Percentiles rank a stretch among this genome's conserved stretches.
These are phyloP conservation scores for Apophysomyces ossiformis DNA, from an alignment of 371 early-diverging fungal species.

Conservation along the genomic window DNA sequence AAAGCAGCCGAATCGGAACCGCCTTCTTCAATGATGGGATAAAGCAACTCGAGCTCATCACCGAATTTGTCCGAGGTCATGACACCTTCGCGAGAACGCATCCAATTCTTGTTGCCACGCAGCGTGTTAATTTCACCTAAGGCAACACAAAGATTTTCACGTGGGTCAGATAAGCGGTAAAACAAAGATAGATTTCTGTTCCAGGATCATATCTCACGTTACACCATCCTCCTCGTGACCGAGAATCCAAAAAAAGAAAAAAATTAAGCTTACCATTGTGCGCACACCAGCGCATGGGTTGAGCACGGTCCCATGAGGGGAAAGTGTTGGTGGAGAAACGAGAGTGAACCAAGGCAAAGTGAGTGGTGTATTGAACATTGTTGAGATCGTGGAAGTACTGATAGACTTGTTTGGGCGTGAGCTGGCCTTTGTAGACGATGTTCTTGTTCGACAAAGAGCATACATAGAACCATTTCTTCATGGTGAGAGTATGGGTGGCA, in stretches of 20 bases:
- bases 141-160: background rate
- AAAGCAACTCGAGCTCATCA: slow-evolving; percentile 78
- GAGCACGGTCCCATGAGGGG: slow-evolving; percentile 98
- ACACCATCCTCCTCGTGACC: too few relatives aligned
- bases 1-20: slow-evolving; percentile 96
- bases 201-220: too few relatives aligned
- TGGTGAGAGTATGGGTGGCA: slow-evolving; percentile 78
- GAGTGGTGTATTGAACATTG: slow-evolving; percentile 79
- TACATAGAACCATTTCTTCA: slow-evolving; percentile 92
- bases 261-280: slow-evolving; percentile 84
- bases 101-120: slow-evolving; percentile 98
- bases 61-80: slow-evolving; percentile 85
- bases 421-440: slow-evolving; percentile 96
- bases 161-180: background rate
- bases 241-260: background rate
- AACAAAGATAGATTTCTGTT: background rate
- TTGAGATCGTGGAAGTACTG: slow-evolving; percentile 89
- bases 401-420: slow-evolving; percentile 92
- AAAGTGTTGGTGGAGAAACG: slow-evolving; percentile 97
- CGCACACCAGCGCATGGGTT: slow-evolving; percentile 96
- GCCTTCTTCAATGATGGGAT: slow-evolving; percentile 95
- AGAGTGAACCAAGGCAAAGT: slow-evolving; percentile 96
- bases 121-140: slow-evolving; percentile 96
- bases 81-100: slow-evolving; percentile 96
- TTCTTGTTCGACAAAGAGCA: slow-evolving; percentile 93